Percentiles rank a stretch among this genome's conserved stretches.
Conservation (phyloP, 2,329 filamentous ascomycete genomes). For the Colletotrichum tofieldiae region DNA sequence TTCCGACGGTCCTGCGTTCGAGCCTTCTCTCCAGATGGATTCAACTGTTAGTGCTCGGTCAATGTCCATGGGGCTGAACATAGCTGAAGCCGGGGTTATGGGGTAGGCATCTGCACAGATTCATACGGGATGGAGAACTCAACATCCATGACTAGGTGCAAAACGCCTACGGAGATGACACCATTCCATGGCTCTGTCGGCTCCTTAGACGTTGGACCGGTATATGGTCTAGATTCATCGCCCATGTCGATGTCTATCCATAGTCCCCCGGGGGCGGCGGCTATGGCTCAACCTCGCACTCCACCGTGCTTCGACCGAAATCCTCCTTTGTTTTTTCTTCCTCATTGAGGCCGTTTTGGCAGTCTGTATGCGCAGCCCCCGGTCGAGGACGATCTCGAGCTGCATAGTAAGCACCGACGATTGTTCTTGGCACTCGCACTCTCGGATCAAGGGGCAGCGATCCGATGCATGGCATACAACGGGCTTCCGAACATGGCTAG, state of each 20-base stretch:
- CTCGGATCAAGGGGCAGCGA: neutral
- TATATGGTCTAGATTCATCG: neutral
- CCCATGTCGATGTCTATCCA: too few relatives aligned
- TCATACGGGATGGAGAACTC: neutral
- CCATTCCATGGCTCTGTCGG: neutral
- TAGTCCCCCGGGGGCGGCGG: neutral
- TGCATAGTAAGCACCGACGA: neutral
- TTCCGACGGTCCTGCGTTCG: neutral
- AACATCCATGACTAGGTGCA: neutral
- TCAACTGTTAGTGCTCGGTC: neutral
- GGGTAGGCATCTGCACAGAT: neutral
- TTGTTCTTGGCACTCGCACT: neutral
- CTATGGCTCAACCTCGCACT: neutral
- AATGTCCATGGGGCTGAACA: neutral
- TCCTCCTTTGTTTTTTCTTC: neutral
- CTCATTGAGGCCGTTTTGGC: neutral
- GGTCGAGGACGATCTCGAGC: constrained; percentile 3
- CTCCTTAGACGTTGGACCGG: neutral
- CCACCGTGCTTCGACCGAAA: neutral
- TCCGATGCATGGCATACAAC: neutral
- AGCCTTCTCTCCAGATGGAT: neutral
- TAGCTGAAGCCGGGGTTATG: neutral
- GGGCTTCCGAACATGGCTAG: neutral
- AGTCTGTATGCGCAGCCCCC: neutral
- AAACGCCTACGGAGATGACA: neutral